Evolutionary conservation across 2,329 filamentous ascomycete genomes (phyloP), one percentile per base, ranked within the genome.

Genomic region (Colletotrichum gloeosporioides): DNA sequence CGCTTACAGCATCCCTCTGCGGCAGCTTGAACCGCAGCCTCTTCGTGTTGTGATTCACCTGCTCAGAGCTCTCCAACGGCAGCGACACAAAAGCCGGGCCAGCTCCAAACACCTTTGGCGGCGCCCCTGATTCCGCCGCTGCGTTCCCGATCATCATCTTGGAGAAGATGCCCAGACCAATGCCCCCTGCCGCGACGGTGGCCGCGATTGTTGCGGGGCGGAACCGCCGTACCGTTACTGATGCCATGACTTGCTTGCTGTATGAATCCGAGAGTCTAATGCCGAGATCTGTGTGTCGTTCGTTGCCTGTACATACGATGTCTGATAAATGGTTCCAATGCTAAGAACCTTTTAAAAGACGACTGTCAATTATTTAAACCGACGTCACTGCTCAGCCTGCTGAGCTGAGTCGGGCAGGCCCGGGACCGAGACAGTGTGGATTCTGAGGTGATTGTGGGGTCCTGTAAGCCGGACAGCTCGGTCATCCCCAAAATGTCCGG

Each of bases 31-130:
- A 99, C 80, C 95, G 93, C 84, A 99, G 90, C 80, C 92, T 93
- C 92, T 99, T 99, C 81, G 96, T 98, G 90, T 99, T 99, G 90
- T 96, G 94, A 89, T 95, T 98, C 87, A 98, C 87, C 61, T 89
- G 86, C 87, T 98, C 94, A 67, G 96, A 91, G 73, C 93, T 92
- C 73, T 95, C 92, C 73, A 99, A 89, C 87, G 94, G 93, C 80
- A 99, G 90, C 77, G 92, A 93, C 78, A 98, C 85, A 87, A 96
- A 99, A 0, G 84, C 83, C 0, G 85, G 84, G 0, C 86, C 86
- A 0, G 78, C 74, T 3, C 83, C 83, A 73, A 87, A 86, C 1
- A 82, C 70, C 65, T 74, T 76, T 59, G 70, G 57, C 59, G 74
- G 44, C 44, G 70, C 70, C 12, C 64, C 64, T 2, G 70, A 69